These are phyloP conservation scores for Lentinula aciculospora DNA, from an alignment of 768 basidiomycete species.

Conservation along the genomic window DNA sequence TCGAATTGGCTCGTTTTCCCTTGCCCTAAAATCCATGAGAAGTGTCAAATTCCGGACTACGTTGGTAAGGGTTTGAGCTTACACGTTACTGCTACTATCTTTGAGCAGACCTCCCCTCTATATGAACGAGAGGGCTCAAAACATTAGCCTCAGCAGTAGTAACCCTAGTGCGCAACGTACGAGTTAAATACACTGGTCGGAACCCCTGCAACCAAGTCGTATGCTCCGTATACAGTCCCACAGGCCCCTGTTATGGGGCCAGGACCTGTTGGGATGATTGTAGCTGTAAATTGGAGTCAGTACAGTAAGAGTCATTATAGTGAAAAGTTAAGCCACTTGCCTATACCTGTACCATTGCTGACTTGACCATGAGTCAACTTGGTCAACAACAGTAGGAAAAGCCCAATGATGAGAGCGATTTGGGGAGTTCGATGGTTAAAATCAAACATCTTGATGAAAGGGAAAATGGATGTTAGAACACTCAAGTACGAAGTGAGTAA, in stretches of 20 bases:
- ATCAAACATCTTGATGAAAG: background rate
- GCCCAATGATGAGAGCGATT: background rate
- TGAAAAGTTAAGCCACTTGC: background rate
- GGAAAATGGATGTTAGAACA: too few relatives aligned
- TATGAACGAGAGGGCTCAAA: background rate
- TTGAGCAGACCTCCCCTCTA: background rate
- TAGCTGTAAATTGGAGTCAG: background rate
- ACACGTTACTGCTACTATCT: background rate
- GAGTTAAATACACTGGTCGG: background rate
- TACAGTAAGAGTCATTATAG: background rate
- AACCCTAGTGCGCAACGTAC: background rate
- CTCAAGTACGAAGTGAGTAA: too few relatives aligned
- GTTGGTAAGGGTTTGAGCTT: too few relatives aligned
- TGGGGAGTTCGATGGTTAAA: background rate
- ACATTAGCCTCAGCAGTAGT: background rate
- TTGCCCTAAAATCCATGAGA: background rate
- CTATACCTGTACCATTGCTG: background rate
- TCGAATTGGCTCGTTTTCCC: background rate
- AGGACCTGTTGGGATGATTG: background rate
- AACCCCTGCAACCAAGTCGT: background rate
- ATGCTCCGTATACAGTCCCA: background rate
- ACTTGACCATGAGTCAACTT: background rate
- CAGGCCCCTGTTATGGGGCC: background rate
- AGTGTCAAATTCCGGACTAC: too few relatives aligned
- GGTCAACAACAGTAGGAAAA: background rate